Evolutionary conservation across 192 early-diverging fungal species (phyloP).

Genomic region (Coemansia brasiliensis): DNA sequence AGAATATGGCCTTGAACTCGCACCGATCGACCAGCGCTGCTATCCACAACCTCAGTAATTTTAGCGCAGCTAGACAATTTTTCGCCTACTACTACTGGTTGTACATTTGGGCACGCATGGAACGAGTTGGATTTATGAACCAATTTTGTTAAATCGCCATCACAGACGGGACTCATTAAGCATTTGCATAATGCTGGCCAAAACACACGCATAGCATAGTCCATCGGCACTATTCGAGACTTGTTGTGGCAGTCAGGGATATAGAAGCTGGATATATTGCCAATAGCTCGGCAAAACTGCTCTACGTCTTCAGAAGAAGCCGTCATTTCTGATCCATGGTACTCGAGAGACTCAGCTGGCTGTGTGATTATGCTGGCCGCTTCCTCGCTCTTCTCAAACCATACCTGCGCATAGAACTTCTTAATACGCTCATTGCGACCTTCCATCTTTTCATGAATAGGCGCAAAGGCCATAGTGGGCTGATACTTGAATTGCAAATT

Average conservation of each 20-base stretch:
- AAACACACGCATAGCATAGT: slow-evolving; percentile 88
- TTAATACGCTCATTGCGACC: slow-evolving; percentile 77
- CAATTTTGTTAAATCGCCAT: slow-evolving; percentile 83
- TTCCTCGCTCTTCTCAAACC: slow-evolving; percentile 17
- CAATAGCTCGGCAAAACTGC: slow-evolving; percentile 71
- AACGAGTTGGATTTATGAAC: slow-evolving; percentile 92
- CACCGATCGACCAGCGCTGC: slow-evolving; percentile 80
- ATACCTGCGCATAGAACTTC: slow-evolving; percentile 52
- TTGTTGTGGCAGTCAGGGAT: slow-evolving; percentile 11
- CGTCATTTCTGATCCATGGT: neutral
- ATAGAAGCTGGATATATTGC: slow-evolving; percentile 66
- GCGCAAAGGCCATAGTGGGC: slow-evolving; percentile 72
- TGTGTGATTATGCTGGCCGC: slow-evolving; percentile 6
- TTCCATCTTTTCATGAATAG: slow-evolving; percentile 69
- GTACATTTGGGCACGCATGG: slow-evolving; percentile 41
- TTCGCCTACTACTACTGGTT: neutral
- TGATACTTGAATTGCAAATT: slow-evolving; percentile 81
- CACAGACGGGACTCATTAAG: slow-evolving; percentile 82
- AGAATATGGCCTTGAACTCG: slow-evolving; percentile 74
- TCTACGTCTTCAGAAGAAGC: slow-evolving; percentile 62
- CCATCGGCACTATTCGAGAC: slow-evolving; percentile 65
- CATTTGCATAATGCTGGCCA: slow-evolving; percentile 88
- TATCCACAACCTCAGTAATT: slow-evolving; percentile 78
- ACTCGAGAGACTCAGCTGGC: neutral
- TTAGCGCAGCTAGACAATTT: slow-evolving; percentile 70